These are phyloP conservation scores for Lupinus albus DNA, from an alignment of 306 rosid genomes.

Conservation along the genomic window DNA sequence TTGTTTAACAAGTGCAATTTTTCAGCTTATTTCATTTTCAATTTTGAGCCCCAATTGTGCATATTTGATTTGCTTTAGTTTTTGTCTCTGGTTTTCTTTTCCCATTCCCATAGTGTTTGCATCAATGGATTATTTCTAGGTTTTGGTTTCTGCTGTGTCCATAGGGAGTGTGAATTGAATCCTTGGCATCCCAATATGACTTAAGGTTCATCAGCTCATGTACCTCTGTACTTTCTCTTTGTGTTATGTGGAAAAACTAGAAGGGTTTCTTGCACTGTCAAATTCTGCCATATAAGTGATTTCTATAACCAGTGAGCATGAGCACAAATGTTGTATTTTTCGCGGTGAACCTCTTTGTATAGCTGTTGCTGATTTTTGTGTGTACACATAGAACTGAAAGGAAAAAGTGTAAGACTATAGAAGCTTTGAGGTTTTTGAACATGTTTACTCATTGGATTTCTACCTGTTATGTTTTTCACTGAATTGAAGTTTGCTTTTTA, in stretches of 20 bases:
- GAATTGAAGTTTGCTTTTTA: slow-evolving; percentile 11
- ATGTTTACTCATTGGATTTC: too few species aligned
- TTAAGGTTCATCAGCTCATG: not conserved
- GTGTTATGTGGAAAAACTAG: slow-evolving; percentile 16
- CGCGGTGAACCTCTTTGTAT: slow-evolving; percentile 18
- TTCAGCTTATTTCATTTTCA: slow-evolving; percentile 38
- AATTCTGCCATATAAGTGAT: not conserved
- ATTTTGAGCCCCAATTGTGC: too few species aligned
- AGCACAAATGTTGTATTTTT: slow-evolving; percentile 19
- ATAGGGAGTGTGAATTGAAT: slow-evolving; percentile 9
- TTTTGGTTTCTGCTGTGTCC: slow-evolving; percentile 29
- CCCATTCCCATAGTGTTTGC: not conserved
- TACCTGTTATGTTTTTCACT: not conserved
- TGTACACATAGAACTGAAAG: too few species aligned
- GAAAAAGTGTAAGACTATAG: not conserved
- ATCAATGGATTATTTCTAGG: slow-evolving; percentile 6
- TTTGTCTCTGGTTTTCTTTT: slow-evolving; percentile 8
- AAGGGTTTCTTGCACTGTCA: slow-evolving; percentile 5
- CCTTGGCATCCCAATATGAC: slow-evolving; percentile 6
- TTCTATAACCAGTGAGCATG: not conserved
- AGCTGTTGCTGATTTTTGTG: slow-evolving; percentile 18
- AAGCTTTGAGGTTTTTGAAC: slow-evolving; percentile 20
- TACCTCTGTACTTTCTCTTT: not conserved
- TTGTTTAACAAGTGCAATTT: slow-evolving; percentile 15
- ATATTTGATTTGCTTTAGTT: slow-evolving; percentile 14